These are phyloP conservation scores for Tephrocybe rancida DNA, from an alignment of 768 basidiomycete species.

Conservation along the genomic window DNA sequence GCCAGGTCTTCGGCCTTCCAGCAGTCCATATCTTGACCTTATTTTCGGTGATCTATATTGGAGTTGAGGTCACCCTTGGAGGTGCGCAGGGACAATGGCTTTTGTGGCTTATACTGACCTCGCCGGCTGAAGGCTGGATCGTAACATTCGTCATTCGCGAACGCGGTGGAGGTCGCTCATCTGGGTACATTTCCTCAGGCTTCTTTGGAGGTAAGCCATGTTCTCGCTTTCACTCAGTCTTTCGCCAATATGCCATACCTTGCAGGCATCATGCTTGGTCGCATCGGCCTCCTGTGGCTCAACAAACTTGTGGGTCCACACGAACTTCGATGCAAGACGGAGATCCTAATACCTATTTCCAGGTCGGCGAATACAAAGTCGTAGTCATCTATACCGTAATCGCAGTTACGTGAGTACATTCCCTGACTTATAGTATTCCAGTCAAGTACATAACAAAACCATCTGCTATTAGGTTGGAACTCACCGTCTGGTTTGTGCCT, in stretches of 20 bases:
- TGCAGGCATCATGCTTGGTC: slow-evolving; percentile 52
- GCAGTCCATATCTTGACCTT: slow-evolving; percentile 48
- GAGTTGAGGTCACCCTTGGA: slow-evolving; percentile 54
- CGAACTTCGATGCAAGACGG: not conserved
- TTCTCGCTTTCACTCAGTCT: too few species aligned
- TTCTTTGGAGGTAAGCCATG: slow-evolving; percentile 23
- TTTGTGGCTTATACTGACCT: not conserved
- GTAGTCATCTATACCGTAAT: slow-evolving; percentile 33
- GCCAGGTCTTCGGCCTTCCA: slow-evolving; percentile 44
- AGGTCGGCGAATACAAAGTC: slow-evolving; percentile 35
- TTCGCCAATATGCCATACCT: not conserved
- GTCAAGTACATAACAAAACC: too few species aligned
- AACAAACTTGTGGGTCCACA: slow-evolving; percentile 39
- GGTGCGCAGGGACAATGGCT: slow-evolving; percentile 28
- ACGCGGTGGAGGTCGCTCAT: slow-evolving; percentile 44
- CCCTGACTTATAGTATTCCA: not conserved
- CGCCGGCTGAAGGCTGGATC: slow-evolving; percentile 45
- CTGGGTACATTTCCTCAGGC: slow-evolving; percentile 46
- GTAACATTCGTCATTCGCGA: slow-evolving; percentile 51
- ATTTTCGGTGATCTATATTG: slow-evolving; percentile 49
- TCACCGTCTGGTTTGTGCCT: slow-evolving; percentile 56
- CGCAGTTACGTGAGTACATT: slow-evolving; percentile 30
- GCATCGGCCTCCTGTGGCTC: slow-evolving; percentile 52
- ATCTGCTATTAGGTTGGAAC: slow-evolving; percentile 38
- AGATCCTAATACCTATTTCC: not conserved